A percentile compares a stretch with the other conserved stretches of the same genome.
phyloP scores from a whole-genome alignment of 179 eudicot species.

The Silene coronaria region DNA sequence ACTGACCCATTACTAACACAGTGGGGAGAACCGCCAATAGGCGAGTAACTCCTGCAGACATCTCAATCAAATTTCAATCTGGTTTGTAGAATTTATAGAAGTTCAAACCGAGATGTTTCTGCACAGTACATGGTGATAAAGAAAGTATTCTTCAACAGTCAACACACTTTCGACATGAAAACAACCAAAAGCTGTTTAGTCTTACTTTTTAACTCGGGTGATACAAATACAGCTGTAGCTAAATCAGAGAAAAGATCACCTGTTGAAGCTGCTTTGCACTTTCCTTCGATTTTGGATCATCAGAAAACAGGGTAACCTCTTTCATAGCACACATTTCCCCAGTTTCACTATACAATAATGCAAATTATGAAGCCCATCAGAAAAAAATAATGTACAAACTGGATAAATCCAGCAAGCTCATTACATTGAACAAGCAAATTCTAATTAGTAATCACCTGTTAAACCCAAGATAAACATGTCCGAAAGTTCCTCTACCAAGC shows the following conservation, averaged over 20 bases:
- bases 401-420: neutral
- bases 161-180: neutral
- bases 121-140: neutral
- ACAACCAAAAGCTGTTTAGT: neutral
- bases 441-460: conserved; percentile 50
- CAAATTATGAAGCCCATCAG: conserved; percentile 17
- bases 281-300: conserved; percentile 95
- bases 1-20: neutral
- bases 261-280: conserved; percentile 94
- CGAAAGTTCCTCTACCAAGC: conserved; percentile 94
- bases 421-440: neutral
- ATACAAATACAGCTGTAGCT: neutral
- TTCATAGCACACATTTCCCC: conserved; percentile 99
- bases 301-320: conserved; percentile 90
- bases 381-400: neutral
- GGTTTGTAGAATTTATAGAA: conserved; percentile 2
- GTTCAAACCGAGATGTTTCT: neutral
- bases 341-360: conserved; percentile 49
- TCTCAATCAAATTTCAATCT: neutral
- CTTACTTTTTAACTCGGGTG: neutral
- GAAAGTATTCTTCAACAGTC: neutral
- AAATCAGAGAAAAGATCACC: conserved; percentile 30
- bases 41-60: neutral
- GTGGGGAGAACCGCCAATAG: neutral
- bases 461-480: conserved; percentile 91